Percentiles rank a stretch among this genome's conserved stretches.
Evolutionary conservation across 306 rosid genomes (phyloP).

Genomic region (Albizia julibrissin): DNA sequence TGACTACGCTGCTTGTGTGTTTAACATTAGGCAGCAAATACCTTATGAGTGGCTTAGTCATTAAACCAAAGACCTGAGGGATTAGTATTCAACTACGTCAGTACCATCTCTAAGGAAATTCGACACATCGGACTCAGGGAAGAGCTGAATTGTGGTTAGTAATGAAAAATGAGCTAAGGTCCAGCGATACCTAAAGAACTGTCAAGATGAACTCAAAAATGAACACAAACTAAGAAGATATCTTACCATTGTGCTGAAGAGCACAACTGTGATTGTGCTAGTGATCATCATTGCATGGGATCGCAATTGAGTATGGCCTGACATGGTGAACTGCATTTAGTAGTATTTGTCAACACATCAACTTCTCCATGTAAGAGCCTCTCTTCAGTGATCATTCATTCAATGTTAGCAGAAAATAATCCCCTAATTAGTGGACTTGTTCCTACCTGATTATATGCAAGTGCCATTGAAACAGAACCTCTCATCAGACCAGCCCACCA

Average conservation of each 20-base stretch:
- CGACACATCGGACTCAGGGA: background rate
- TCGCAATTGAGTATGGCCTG: slow-evolving; percentile 78
- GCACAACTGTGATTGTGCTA: slow-evolving; percentile 92
- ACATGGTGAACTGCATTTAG: slow-evolving; percentile 79
- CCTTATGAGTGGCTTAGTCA: slow-evolving; percentile 94
- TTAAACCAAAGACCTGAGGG: slow-evolving; percentile 83
- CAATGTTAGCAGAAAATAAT: background rate
- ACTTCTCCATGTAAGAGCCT: background rate
- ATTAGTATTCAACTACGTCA: slow-evolving; percentile 25
- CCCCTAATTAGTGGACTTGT: background rate
- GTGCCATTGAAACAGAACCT: slow-evolving; percentile 98
- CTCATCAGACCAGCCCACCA: slow-evolving; percentile 99
- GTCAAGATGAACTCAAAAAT: background rate
- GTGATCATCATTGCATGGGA: slow-evolving; percentile 89
- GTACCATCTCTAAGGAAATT: background rate
- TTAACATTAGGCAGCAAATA: slow-evolving; percentile 60
- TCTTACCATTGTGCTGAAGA: slow-evolving; percentile 91
- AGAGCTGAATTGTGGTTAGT: background rate
- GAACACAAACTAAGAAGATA: background rate
- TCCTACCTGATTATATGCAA: slow-evolving; percentile 93
- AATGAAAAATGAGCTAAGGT: background rate
- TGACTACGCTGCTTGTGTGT: slow-evolving; percentile 52
- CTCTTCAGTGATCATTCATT: slow-evolving; percentile 1
- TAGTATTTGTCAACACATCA: slow-evolving; percentile 21
- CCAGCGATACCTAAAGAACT: background rate